Conservation (phyloP, 352 stramenopile species). For the Porosira glacialis region DNA sequence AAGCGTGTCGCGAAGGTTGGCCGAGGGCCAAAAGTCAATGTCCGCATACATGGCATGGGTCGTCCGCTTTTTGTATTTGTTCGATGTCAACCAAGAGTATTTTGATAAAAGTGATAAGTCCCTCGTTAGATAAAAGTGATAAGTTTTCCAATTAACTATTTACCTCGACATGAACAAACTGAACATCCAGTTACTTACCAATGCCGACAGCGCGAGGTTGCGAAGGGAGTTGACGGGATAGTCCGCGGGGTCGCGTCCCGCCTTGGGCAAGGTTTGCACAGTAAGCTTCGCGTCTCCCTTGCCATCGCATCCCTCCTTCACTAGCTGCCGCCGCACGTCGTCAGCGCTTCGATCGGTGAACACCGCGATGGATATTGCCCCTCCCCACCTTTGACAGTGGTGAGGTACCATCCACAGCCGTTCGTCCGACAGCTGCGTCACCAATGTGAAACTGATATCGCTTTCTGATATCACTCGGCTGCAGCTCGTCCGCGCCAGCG, state of each 20-base stretch:
- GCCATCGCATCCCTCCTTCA: constrained; percentile 26
- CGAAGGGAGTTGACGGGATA: constrained; percentile 82
- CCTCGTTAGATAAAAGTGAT: no score
- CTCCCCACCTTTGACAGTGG: constrained; percentile 72
- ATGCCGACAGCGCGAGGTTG: constrained; percentile 71
- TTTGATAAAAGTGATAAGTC: no score
- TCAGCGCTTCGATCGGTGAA: constrained; percentile 47
- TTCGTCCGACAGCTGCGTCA: no score
- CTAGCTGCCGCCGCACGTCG: constrained; percentile 15
- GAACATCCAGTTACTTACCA: no score
- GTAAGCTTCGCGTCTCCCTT: constrained; percentile 42
- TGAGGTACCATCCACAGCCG: constrained; percentile 81
- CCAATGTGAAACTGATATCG: no score
- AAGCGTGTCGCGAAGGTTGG: constrained; percentile 61
- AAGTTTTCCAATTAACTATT: no score
- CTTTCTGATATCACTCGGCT: no score
- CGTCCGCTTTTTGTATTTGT: no score
- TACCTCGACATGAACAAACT: no score
- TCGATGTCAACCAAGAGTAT: no score
- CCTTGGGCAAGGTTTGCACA: constrained; percentile 42
- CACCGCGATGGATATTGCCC: constrained; percentile 66
- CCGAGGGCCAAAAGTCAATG: constrained; percentile 80
- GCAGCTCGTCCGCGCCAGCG: no score
- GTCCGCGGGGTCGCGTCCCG: constrained; percentile 44
- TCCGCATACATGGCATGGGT: constrained; percentile 80